Percentiles rank a stretch among this genome's conserved stretches.
phyloP scores from a whole-genome alignment of 1,139 yeast genomes.

The Martiniozyma asiatica region DNA sequence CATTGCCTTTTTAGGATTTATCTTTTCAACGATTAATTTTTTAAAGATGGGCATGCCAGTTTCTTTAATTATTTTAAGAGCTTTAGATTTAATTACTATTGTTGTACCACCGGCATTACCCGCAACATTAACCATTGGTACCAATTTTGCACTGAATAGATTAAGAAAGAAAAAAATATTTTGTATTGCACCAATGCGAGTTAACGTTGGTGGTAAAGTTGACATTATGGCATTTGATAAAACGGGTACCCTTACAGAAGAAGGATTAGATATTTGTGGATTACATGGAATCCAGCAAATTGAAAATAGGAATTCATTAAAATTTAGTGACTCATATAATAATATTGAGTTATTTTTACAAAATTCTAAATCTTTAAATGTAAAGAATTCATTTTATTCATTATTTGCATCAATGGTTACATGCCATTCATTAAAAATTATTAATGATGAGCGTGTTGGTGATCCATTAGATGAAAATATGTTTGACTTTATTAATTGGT shows the following conservation, averaged over 20 bases:
- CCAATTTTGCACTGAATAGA: constrained; percentile 78
- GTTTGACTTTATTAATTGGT: constrained; percentile 83
- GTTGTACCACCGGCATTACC: constrained; percentile 99
- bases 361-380: neutral
- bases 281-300: constrained; percentile 54
- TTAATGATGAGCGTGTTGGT: constrained; percentile 75
- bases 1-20: constrained; percentile 76
- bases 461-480: constrained; percentile 89
- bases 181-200: constrained; percentile 88
- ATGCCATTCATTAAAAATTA: constrained; percentile 75
- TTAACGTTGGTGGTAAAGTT: constrained; percentile 87
- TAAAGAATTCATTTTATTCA: constrained; percentile 23
- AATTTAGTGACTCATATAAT: constrained; percentile 36
- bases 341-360: constrained; percentile 23
- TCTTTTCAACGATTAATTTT: constrained; percentile 74
- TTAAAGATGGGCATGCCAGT: constrained; percentile 61
- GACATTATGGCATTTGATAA: constrained; percentile 90
- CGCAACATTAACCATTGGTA: constrained; percentile 92
- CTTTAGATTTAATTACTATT: constrained; percentile 85
- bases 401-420: constrained; percentile 53
- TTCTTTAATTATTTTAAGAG: constrained; percentile 67
- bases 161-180: constrained; percentile 58
- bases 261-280: constrained; percentile 88
- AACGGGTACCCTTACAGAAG: constrained; percentile 95
- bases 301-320: constrained; percentile 36